A percentile compares a stretch with the other conserved stretches of the same genome.
Evolutionary conservation across 257 asterid species (phyloP).

Genomic region (Nicotiana paniculata): DNA sequence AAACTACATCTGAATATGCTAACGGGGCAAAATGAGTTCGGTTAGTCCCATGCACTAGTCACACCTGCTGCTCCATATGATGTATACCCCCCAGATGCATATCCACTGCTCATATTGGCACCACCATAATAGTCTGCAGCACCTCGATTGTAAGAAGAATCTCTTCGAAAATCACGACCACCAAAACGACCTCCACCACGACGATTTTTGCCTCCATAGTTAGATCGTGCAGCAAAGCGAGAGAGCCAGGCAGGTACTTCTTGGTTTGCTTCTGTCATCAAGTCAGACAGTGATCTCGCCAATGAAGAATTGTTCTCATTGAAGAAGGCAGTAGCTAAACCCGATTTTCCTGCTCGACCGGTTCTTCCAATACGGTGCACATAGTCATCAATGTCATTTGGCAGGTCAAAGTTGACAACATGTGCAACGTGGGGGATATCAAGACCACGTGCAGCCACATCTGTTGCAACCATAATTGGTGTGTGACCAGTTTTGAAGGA

Average conservation of each 20-base stretch:
- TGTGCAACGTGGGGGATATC: slow-evolving; percentile 96
- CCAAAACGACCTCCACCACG: slow-evolving; percentile 80
- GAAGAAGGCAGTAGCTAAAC: slow-evolving; percentile 90
- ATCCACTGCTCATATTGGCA: slow-evolving; percentile 21
- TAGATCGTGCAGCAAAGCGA: slow-evolving; percentile 66
- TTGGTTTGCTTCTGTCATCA: slow-evolving; percentile 95
- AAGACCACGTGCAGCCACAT: slow-evolving; percentile 97
- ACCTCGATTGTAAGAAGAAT: slow-evolving; percentile 42
- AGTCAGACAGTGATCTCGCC: slow-evolving; percentile 67
- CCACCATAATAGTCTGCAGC: slow-evolving; percentile 53
- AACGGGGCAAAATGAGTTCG: not conserved
- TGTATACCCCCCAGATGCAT: slow-evolving; percentile 39
- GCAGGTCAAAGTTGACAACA: slow-evolving; percentile 90
- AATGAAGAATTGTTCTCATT: slow-evolving; percentile 68
- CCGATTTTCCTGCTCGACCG: slow-evolving; percentile 90
- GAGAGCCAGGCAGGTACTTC: slow-evolving; percentile 94
- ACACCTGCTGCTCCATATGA: slow-evolving; percentile 51
- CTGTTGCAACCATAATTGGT: slow-evolving; percentile 90
- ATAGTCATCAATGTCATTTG: slow-evolving; percentile 86
- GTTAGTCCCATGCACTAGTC: slow-evolving; percentile 83
- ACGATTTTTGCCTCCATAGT: slow-evolving; percentile 42
- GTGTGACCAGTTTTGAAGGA: slow-evolving; percentile 83
- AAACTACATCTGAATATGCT: slow-evolving; percentile 9
- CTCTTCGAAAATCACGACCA: slow-evolving; percentile 74
- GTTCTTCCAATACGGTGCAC: slow-evolving; percentile 96